A percentile compares a stretch with the other conserved stretches of the same genome.
These are phyloP conservation scores for Neobulgaria alba DNA, from an alignment of 2,329 filamentous ascomycete species.

Conservation along the genomic window DNA sequence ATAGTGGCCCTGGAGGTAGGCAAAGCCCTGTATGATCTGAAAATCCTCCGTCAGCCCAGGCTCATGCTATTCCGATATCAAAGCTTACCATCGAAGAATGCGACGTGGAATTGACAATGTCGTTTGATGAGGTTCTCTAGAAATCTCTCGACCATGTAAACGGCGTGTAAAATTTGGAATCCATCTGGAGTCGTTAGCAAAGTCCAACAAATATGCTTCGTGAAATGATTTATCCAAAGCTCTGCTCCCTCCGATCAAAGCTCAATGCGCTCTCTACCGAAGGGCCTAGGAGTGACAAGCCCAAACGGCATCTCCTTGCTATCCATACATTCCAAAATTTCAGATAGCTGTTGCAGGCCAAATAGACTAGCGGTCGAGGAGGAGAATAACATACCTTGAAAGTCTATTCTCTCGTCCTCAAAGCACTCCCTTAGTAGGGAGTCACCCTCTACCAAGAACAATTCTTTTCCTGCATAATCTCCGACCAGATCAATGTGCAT, in stretches of 20 bases:
- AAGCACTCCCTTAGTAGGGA: constrained; percentile 60
- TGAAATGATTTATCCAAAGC: too few species aligned
- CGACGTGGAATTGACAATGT: constrained; percentile 62
- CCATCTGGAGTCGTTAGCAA: constrained; percentile 38
- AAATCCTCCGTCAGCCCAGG: constrained; percentile 7
- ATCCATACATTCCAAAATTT: too few species aligned
- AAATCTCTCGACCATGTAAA: constrained; percentile 60
- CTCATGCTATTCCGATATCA: neutral
- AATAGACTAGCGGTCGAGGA: neutral
- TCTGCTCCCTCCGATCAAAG: too few species aligned
- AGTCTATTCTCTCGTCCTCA: constrained; percentile 53
- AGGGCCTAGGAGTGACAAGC: too few species aligned
- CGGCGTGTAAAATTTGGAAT: constrained; percentile 63
- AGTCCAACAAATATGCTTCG: too few species aligned
- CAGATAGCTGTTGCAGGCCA: too few species aligned
- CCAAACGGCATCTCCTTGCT: too few species aligned
- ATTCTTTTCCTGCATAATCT: constrained; percentile 66
- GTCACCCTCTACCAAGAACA: constrained; percentile 67
- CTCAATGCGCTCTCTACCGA: too few species aligned
- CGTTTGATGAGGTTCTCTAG: constrained; percentile 50
- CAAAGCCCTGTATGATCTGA: constrained; percentile 43
- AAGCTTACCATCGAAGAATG: constrained; percentile 47
- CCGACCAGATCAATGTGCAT: constrained; percentile 57
- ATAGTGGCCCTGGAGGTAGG: constrained; percentile 36
- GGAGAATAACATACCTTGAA: constrained; percentile 35